phyloP scores from a whole-genome alignment of 345 rosid species.

The Zanthoxylum bungeanum region DNA sequence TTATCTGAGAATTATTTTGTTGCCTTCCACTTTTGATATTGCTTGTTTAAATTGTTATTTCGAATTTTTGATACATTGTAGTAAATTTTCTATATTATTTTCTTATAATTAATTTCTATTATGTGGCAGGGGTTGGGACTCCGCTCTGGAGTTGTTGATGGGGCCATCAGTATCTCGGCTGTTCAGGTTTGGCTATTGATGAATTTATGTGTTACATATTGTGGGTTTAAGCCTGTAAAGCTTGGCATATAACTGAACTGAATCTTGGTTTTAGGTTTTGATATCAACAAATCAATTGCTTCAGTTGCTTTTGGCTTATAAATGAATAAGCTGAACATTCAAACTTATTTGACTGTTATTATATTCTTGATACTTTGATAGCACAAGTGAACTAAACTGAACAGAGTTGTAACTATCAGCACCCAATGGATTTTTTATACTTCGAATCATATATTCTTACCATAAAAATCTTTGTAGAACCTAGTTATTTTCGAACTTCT shows the following conservation, averaged over 20 bases:
- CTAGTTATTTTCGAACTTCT: neutral
- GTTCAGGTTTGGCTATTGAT: conserved; percentile 54
- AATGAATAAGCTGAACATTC: neutral
- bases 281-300: neutral
- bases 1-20: neutral
- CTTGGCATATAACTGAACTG: neutral
- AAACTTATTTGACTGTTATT: neutral
- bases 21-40: neutral
- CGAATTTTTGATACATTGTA: neutral
- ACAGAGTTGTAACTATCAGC: neutral
- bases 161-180: conserved; percentile 96
- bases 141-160: conserved; percentile 83
- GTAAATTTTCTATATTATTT: conserved; percentile 3
- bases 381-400: neutral
- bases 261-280: neutral
- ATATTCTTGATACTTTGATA: neutral
- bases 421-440: neutral
- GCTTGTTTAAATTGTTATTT: neutral
- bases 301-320: no score
- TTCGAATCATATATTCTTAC: neutral
- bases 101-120: neutral
- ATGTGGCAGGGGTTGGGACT: conserved; percentile 75
- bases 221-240: neutral
- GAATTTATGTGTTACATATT: neutral
- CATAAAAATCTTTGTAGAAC: neutral